A percentile compares a stretch with the other conserved stretches of the same genome.
phyloP scores from a whole-genome alignment of 495 filamentous ascomycete species.

The Xylaria scruposa region DNA sequence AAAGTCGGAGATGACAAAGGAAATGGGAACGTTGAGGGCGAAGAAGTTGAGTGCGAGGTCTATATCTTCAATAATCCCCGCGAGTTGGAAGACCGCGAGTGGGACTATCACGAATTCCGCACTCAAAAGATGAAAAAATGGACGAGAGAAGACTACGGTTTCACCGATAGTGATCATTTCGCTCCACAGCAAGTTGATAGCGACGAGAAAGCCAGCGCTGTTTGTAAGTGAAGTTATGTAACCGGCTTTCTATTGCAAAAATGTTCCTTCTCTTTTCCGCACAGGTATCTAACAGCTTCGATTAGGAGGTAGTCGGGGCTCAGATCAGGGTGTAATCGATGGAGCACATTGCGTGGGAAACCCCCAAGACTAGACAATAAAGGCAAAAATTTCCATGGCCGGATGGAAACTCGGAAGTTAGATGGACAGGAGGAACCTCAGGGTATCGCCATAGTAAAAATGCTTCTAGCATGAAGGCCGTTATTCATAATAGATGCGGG shows the following conservation, averaged over 20 bases:
- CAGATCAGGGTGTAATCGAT: background rate
- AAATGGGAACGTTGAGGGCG: conserved; percentile 58
- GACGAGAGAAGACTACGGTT: conserved; percentile 52
- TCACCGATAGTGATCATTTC: conserved; percentile 41
- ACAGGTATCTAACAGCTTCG: background rate
- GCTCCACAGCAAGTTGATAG: conserved; percentile 28
- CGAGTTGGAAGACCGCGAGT: conserved; percentile 71
- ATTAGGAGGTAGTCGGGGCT: conserved; percentile 6
- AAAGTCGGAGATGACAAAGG: conserved; percentile 48
- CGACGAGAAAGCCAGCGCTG: conserved; percentile 32
- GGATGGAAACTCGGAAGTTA: background rate
- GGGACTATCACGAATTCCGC: conserved; percentile 81
- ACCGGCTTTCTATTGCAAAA: background rate
- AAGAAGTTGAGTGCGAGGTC: conserved; percentile 70
- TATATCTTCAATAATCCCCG: conserved; percentile 71
- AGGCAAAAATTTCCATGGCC: background rate
- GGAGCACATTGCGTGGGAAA: background rate
- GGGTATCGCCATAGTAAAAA: background rate
- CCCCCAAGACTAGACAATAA: background rate
- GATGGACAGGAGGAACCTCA: background rate
- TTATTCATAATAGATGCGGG: background rate
- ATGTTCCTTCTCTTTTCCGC: background rate
- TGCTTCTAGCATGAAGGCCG: background rate
- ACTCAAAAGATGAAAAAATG: conserved; percentile 67
- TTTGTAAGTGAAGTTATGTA: conserved; percentile 29